Conservation (phyloP, 768 basidiomycete species). For the Atractiella rhizophila region DNA sequence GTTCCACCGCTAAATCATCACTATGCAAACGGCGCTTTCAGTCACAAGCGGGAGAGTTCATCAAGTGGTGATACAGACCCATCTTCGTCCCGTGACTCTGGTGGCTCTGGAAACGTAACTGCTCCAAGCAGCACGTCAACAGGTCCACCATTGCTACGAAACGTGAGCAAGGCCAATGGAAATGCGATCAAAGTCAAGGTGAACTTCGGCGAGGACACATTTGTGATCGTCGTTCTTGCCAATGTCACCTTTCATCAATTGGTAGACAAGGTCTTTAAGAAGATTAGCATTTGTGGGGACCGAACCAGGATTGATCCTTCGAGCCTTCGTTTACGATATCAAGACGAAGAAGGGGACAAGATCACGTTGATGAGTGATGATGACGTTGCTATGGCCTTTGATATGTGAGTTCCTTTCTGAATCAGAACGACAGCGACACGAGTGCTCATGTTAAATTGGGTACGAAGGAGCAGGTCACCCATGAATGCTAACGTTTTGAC, state of each 20-base stretch:
- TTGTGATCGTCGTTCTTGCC: conserved; percentile 69
- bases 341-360: conserved; percentile 78
- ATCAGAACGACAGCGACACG: not conserved
- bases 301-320: conserved; percentile 36
- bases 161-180: not conserved
- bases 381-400: conserved; percentile 83
- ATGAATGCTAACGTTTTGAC: no score
- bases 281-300: conserved; percentile 74
- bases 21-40: not conserved
- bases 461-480: no score
- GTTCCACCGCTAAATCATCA: not conserved
- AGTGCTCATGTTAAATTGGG: no score
- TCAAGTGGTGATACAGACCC: no score
- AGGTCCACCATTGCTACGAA: not conserved
- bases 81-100: no score
- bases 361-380: conserved; percentile 68
- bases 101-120: no score
- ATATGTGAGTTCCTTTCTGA: conserved; percentile 22
- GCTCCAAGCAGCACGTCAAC: no score
- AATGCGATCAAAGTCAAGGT: conserved; percentile 65
- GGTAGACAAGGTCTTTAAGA: conserved; percentile 69
- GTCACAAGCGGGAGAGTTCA: no score
- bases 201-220: conserved; percentile 81
- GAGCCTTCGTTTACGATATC: conserved; percentile 34
- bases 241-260: conserved; percentile 55